phyloP scores from a whole-genome alignment of 2,329 filamentous ascomycete species.

The Colletotrichum navitas region DNA sequence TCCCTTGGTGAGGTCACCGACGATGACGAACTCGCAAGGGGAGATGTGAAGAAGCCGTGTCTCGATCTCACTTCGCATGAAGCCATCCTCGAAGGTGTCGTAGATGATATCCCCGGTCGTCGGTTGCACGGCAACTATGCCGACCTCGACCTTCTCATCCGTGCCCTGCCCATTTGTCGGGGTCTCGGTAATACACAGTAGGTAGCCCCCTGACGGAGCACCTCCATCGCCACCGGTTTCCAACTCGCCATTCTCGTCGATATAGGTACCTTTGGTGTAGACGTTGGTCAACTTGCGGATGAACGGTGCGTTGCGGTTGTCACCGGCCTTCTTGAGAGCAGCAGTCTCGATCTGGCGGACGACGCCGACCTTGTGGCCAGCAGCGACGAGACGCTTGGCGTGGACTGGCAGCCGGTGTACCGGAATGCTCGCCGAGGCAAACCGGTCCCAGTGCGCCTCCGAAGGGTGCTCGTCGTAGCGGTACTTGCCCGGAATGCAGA shows the following conservation, averaged over 20 bases:
- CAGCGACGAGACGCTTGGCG: constrained; percentile 90
- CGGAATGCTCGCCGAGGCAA: constrained; percentile 95
- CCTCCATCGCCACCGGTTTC: constrained; percentile 64
- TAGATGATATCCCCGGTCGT: constrained; percentile 96
- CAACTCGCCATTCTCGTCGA: constrained; percentile 90
- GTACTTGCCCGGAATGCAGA: constrained; percentile 96
- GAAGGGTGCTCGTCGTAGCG: constrained; percentile 94
- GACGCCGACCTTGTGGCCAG: constrained; percentile 95
- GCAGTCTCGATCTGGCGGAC: constrained; percentile 96
- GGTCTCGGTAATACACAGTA: constrained; percentile 91
- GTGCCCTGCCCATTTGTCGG: constrained; percentile 83
- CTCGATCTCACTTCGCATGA: constrained; percentile 97
- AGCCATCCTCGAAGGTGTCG: constrained; percentile 95
- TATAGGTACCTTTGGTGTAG: constrained; percentile 98
- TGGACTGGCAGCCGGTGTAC: constrained; percentile 93
- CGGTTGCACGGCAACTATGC: constrained; percentile 93
- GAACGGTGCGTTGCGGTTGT: constrained; percentile 94
- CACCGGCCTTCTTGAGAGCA: constrained; percentile 92
- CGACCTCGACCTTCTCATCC: constrained; percentile 93
- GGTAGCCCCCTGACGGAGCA: constrained; percentile 80
- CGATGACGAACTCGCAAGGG: constrained; percentile 93
- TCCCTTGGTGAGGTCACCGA: constrained; percentile 89
- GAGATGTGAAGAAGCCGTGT: constrained; percentile 95
- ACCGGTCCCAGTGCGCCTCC: constrained; percentile 90
- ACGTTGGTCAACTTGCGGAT: constrained; percentile 93